Base-by-base conservation (phyloP, 2,329 filamentous ascomycete genomes). In the Blumeriella jaapii region DNA sequence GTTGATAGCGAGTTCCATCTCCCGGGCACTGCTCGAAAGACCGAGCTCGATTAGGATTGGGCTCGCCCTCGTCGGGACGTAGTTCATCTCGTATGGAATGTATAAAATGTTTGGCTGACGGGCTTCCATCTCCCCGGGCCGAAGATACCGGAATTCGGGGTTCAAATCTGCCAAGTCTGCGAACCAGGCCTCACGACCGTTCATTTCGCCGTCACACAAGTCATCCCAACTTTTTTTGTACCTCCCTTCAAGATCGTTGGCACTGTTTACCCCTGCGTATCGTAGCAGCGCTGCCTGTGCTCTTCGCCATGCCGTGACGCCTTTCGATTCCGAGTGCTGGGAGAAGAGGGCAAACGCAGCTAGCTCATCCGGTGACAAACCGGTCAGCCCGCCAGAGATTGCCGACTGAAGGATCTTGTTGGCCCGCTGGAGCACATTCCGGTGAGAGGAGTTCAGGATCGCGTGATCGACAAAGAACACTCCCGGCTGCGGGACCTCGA, bases 391-490 rank as follows among this genome's bases (percentile, higher is more conserved):
- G 10, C 12, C 24, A n/a, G 1, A 11, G 3, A 23, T 17, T 9
- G 18, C 22, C 22, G 29, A 6, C 16, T 18, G 11, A 24, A 43
- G 29, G 3, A 40, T 16, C 5, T 22, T 9, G 10, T 42, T 23
- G 5, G 31, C 37, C n/a, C 20, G 7, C n/a, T 15, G 10, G 10
- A 38, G 22, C 2, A 30, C 35, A 1, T 27, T 14, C 6, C 23
- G 18, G 4, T 31, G 39, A 6, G 18, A 16, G 4, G 20, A 4
- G 10, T 22, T 23, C 15, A 36, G 26, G 4, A 38, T 16, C 10
- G 36, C 39, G 38, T 42, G 37, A 6, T 34, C 30, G 16, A 45
- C 25, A 18, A 40, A 42, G 24, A 40, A 38, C 1, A 42, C 32
- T 13, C 42, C 42, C 2, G 39, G 34, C 13, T 38, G 31, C 10